phyloP scores from a whole-genome alignment of 176 grass and related monocot species.

The Oryza nivara region DNA sequence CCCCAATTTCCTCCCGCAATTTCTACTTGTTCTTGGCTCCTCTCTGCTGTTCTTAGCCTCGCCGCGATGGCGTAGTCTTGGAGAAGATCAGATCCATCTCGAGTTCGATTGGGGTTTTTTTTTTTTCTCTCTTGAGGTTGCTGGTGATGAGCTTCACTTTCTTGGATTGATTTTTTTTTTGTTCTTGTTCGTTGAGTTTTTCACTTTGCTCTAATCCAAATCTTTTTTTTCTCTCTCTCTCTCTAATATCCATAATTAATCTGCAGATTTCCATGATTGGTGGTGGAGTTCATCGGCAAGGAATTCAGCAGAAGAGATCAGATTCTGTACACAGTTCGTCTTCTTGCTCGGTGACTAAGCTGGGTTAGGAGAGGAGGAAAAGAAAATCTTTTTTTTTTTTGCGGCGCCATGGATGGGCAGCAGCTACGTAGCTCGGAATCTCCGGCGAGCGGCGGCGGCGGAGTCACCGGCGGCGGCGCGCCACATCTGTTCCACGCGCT shows the following conservation, averaged over 20 bases:
- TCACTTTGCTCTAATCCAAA: neutral
- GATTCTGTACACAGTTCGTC: neutral
- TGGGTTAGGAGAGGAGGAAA: conserved; percentile 6
- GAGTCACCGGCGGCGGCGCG: neutral
- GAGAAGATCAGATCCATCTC: neutral
- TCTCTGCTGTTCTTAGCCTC: neutral
- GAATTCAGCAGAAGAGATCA: neutral
- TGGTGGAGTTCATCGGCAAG: neutral
- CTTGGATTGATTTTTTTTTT: neutral
- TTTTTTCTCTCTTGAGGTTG: neutral
- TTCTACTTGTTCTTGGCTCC: neutral
- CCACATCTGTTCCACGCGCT: conserved; percentile 67
- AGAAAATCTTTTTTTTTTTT: conserved; percentile 7
- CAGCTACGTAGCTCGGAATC: conserved; percentile 28
- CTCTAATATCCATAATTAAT: neutral
- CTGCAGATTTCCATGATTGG: neutral
- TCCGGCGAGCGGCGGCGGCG: conserved; percentile 5
- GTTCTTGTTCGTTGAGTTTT: neutral
- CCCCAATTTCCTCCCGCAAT: neutral
- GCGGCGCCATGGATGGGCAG: conserved; percentile 44
- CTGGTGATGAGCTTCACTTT: neutral
- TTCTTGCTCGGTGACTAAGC: neutral
- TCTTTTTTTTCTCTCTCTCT: neutral
- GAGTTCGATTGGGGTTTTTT: neutral
- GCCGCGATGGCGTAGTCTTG: neutral